Evolutionary conservation across 495 filamentous ascomycete species (phyloP), one percentile per base, ranked within the genome.

Genomic region (Chlorociboria aeruginascens): DNA sequence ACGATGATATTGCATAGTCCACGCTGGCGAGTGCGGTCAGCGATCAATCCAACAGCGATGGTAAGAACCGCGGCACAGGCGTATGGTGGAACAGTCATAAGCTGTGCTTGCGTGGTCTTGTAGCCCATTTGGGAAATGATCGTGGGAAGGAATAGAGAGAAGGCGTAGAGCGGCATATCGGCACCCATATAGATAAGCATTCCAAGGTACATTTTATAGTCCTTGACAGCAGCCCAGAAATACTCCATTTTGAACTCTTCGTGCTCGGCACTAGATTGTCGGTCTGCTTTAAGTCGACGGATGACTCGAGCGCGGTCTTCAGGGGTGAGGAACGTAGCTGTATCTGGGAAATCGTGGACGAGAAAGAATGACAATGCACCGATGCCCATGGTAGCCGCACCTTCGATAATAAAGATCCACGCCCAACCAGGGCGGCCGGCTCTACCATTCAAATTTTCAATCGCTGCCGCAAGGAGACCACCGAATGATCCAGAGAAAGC

Each of bases 91-190:
- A 83, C 77, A 3, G 77, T 77, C 61, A 82, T 73, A 0, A 85
- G 67, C 50, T 86, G 81, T 7, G 77, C 76, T 52, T 82, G 57
- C 31, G 78, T 75, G 16, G 62, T 60, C 3, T 73, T 72, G 54
- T 76, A 82, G n/a, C 80, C 76, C 25, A 85, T 63, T 11, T 73
- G 72, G 45, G 74, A 69, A 62, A 83, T 78, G 4, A 25, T 85
- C 3, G 78, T 81, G 0, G 79, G 81, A 35, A 88, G 62, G 57
- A 86, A 78, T 9, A 85, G 61, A 13, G 78, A 86, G 63, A 95
- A 95, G 13, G 84, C 86, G 61, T 96, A 97, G 3, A 97, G 74
- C 12, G 86, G 71, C 76, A 78, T 78, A 55, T 72, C 66, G 32
- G 59, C 61, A 30, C 86, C 85, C 83, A 89, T 89, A 55, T 88